A percentile compares a stretch with the other conserved stretches of the same genome.
These are phyloP conservation scores for Boletellus ananiceps DNA, from an alignment of 768 basidiomycete genomes.

Conservation along the genomic window DNA sequence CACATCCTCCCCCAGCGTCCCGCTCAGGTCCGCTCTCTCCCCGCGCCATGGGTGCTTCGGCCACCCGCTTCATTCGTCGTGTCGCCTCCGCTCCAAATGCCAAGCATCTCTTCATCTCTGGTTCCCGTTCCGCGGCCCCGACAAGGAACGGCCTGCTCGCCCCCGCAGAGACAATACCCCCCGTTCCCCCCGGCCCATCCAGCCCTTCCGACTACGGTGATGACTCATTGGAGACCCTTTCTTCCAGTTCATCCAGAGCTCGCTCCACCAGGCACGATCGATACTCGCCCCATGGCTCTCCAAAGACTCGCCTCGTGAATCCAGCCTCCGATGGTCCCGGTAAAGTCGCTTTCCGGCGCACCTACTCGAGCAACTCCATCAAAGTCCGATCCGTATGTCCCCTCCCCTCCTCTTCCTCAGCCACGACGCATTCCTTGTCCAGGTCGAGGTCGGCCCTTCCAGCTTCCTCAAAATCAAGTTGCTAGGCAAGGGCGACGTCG, in stretches of 20 bases:
- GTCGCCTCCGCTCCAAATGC: slow-evolving; percentile 97
- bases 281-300: slow-evolving; percentile 19
- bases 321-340: slow-evolving; percentile 47
- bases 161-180: slow-evolving; percentile 58
- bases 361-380: slow-evolving; percentile 97
- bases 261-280: slow-evolving; percentile 42
- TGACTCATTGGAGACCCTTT: slow-evolving; percentile 73
- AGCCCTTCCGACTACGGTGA: slow-evolving; percentile 55
- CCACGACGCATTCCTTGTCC: slow-evolving; percentile 5
- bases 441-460: slow-evolving; percentile 92
- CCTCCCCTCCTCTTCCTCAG: neutral
- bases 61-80: slow-evolving; percentile 87
- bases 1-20: slow-evolving; percentile 28
- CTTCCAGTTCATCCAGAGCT: slow-evolving; percentile 68
- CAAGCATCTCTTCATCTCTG: slow-evolving; percentile 76
- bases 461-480: slow-evolving; percentile 97
- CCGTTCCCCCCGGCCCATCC: slow-evolving; percentile 45
- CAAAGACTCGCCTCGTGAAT: slow-evolving; percentile 45
- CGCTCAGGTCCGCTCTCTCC: slow-evolving; percentile 58
- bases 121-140: slow-evolving; percentile 52
- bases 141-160: slow-evolving; percentile 78
- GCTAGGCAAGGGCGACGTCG: slow-evolving; percentile 98
- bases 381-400: slow-evolving; percentile 77
- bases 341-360: slow-evolving; percentile 79
- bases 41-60: slow-evolving; percentile 64